A percentile compares a stretch with the other conserved stretches of the same genome.
Conservation (phyloP, 345 rosid species). For the Linum trigynum region DNA sequence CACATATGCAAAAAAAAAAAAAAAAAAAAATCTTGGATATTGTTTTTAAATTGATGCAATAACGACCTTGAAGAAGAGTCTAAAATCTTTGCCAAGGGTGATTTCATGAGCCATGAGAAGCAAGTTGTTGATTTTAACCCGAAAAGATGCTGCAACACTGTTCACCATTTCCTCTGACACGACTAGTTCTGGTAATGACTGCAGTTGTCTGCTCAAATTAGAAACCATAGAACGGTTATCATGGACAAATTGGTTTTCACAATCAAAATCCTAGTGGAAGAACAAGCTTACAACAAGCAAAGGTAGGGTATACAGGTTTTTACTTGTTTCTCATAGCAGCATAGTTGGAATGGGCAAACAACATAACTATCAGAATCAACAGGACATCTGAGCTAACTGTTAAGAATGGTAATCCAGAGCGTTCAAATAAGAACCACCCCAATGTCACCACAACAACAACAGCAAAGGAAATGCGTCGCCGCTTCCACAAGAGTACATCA, state of each 20-base stretch:
- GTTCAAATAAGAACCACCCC: slow-evolving; percentile 73
- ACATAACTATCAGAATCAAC: slow-evolving; percentile 43
- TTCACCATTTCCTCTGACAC: slow-evolving; percentile 84
- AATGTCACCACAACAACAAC: slow-evolving; percentile 64
- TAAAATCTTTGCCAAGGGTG: slow-evolving; percentile 75
- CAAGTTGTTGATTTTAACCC: slow-evolving; percentile 57
- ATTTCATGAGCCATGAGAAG: slow-evolving; percentile 87
- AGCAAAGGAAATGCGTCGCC: slow-evolving; percentile 46
- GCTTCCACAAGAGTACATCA: slow-evolving; percentile 76
- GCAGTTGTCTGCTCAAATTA: slow-evolving; percentile 30
- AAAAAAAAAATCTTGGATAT: not conserved
- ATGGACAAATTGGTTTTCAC: too few species aligned
- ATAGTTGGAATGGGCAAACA: slow-evolving; percentile 49
- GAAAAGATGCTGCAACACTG: slow-evolving; percentile 67
- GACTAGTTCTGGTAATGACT: slow-evolving; percentile 62
- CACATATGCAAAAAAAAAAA: not conserved
- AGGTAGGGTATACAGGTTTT: not conserved
- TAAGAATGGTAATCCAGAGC: slow-evolving; percentile 69
- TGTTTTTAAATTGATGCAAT: not conserved
- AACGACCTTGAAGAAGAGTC: slow-evolving; percentile 63
- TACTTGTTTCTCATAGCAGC: slow-evolving; percentile 57
- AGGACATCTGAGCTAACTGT: slow-evolving; percentile 73
- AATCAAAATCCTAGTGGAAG: not conserved
- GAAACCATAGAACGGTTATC: not conserved
- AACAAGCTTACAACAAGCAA: not conserved